Conservation (phyloP, 129 eudicot genomes). For the Mikania micrantha region DNA sequence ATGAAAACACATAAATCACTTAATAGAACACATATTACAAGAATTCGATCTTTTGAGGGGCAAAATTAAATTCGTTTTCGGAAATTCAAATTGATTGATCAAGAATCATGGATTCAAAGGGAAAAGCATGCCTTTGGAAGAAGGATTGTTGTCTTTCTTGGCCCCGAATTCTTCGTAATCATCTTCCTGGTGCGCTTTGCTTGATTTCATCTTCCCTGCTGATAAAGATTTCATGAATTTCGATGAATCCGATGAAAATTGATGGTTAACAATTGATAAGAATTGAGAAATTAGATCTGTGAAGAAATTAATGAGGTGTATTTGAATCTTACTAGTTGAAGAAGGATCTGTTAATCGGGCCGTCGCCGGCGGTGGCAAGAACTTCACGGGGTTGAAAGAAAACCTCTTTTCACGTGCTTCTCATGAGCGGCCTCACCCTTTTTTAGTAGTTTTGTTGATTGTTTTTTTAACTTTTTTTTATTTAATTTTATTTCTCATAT, state of each 20-base stretch:
- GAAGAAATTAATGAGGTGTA: not conserved
- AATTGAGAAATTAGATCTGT: not conserved
- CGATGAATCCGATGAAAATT: not conserved
- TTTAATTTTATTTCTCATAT: not conserved
- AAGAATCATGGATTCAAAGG: not conserved
- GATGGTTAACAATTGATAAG: not conserved
- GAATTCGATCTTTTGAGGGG: not conserved
- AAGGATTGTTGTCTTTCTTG: constrained; percentile 38
- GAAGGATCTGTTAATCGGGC: constrained; percentile 12
- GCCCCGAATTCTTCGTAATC: constrained; percentile 57
- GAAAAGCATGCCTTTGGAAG: constrained; percentile 37
- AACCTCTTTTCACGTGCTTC: constrained; percentile 31
- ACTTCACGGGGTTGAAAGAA: constrained; percentile 23
- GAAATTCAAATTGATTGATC: not conserved
- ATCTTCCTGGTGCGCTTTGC: constrained; percentile 55
- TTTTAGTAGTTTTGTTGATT: not conserved
- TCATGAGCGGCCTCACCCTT: constrained; percentile 31
- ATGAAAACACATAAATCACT: not conserved
- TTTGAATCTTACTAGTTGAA: constrained; percentile 9
- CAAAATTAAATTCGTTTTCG: not conserved
- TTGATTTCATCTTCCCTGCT: constrained; percentile 46
- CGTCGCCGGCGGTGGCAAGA: constrained; percentile 23
- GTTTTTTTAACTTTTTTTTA: not conserved
- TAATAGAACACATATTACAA: not conserved
- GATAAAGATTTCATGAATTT: not conserved